phyloP scores from a whole-genome alignment of 139 green algal species.

The Pleodorina starrii region DNA sequence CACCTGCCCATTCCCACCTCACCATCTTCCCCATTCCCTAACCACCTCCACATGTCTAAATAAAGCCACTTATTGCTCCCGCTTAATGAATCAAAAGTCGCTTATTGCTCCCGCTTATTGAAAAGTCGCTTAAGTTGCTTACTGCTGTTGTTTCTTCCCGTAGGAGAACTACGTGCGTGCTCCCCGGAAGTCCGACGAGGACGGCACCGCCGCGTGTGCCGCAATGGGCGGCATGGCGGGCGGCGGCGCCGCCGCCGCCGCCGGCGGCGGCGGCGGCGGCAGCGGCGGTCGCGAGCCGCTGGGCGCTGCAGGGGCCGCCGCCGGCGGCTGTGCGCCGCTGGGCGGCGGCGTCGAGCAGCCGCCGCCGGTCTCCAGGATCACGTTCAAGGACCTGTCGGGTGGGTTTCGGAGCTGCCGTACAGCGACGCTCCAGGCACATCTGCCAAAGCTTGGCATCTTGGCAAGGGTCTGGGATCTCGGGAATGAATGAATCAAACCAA shows the following conservation, averaged over 20 bases:
- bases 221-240: background rate
- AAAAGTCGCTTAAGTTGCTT: no score
- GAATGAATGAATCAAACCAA: no score
- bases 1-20: no score
- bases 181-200: conserved; percentile 27
- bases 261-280: background rate
- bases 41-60: no score
- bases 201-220: background rate
- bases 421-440: no score
- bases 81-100: no score
- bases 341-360: conserved; percentile 22
- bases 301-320: background rate
- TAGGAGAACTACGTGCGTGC: conserved; percentile 47
- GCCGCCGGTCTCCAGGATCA: conserved; percentile 7
- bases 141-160: background rate
- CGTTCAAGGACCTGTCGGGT: conserved; percentile 45
- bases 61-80: no score
- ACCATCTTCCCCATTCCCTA: no score
- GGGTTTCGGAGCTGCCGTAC: no score
- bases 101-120: no score
- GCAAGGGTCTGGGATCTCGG: no score
- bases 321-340: background rate
- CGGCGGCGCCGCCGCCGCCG: background rate
- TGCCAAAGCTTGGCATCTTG: no score
- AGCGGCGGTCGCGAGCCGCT: background rate